A percentile compares a stretch with the other conserved stretches of the same genome.
phyloP scores from a whole-genome alignment of 352 stramenopile species.

The Phytophthora palmivora region DNA sequence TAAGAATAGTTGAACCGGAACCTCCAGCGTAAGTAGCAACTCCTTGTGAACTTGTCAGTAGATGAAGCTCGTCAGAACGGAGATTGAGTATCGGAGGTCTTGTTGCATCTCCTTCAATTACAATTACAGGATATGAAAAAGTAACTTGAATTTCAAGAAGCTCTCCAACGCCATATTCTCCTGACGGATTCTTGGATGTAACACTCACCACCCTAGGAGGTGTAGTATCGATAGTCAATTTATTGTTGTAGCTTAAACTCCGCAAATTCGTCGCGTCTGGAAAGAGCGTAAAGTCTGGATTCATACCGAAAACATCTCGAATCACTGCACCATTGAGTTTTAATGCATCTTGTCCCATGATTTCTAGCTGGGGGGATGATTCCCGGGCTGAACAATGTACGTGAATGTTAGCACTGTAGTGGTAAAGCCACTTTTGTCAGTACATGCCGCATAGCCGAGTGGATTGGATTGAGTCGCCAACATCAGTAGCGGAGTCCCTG shows the following conservation, averaged over 20 bases:
- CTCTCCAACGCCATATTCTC: conserved; percentile 72
- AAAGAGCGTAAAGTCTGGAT: conserved; percentile 68
- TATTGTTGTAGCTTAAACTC: conserved; percentile 66
- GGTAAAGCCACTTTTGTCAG: conserved; percentile 56
- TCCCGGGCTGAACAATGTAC: conserved; percentile 60
- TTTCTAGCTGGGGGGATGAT: conserved; percentile 46
- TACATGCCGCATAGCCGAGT: conserved; percentile 50
- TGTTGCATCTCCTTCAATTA: conserved; percentile 26
- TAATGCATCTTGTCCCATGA: conserved; percentile 45
- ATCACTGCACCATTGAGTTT: conserved; percentile 56
- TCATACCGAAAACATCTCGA: conserved; percentile 44
- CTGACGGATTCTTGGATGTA: conserved; percentile 48
- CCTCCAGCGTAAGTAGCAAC: conserved; percentile 59
- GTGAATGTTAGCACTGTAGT: conserved; percentile 53
- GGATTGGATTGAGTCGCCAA: conserved; percentile 48
- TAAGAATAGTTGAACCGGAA: conserved; percentile 52
- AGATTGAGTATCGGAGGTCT: conserved; percentile 46
- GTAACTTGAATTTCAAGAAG: conserved; percentile 52
- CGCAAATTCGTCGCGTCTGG: conserved; percentile 42
- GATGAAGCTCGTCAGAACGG: conserved; percentile 61
- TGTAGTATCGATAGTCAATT: conserved; percentile 64
- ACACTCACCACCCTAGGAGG: conserved; percentile 49
- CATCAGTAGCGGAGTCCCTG: conserved; percentile 50
- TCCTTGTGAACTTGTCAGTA: conserved; percentile 44
- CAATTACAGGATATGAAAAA: conserved; percentile 57